These are phyloP conservation scores for Dictyostelium intermedium DNA, from an alignment of 78 protist genomes.

Conservation along the genomic window DNA sequence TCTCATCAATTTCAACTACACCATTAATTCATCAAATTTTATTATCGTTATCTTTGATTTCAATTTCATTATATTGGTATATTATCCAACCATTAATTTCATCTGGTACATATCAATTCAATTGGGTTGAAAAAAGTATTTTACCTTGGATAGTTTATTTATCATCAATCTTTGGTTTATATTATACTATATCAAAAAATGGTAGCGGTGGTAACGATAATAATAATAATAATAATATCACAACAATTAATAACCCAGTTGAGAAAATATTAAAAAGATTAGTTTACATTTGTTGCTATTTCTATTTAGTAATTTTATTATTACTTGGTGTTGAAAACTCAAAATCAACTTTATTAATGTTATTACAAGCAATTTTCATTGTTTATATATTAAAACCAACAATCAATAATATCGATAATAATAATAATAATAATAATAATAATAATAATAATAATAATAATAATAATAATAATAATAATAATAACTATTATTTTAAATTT, in stretches of 20 bases:
- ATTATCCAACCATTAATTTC: background rate
- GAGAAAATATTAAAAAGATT: slow-evolving; percentile 10
- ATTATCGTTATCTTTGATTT: background rate
- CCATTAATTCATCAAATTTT: background rate
- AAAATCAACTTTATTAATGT: background rate
- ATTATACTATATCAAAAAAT: background rate
- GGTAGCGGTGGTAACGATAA: background rate
- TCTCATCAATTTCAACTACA: background rate
- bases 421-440: background rate
- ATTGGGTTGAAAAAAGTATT: background rate
- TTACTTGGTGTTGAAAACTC: slow-evolving; percentile 2
- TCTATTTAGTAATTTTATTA: background rate
- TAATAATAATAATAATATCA: background rate
- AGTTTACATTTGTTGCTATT: background rate
- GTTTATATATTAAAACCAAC: background rate
- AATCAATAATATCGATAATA: background rate
- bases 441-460: too few relatives aligned
- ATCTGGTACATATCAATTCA: background rate
- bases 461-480: background rate
- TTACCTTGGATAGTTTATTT: slow-evolving; percentile 29
- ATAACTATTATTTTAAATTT: background rate
- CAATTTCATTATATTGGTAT: background rate
- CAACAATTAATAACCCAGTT: background rate
- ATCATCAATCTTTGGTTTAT: slow-evolving; percentile 10
- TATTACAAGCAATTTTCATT: background rate